Base-by-base conservation (phyloP, 441 rosid species). In the Brassica hybrid region DNA sequence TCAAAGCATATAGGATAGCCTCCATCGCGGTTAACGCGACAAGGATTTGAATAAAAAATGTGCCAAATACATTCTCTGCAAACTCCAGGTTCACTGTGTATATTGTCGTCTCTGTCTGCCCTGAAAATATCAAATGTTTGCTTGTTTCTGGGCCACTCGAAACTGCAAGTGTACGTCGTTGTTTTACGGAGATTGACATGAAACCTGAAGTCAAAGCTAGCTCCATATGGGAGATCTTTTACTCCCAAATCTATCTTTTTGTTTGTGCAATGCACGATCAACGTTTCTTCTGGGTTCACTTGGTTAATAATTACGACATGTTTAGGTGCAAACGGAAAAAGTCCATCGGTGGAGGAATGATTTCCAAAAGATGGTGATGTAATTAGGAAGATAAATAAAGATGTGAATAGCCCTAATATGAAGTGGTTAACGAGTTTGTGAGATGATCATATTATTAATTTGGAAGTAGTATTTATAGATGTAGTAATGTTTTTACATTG, bases 31-130 rank as follows among this genome's bases (percentile, higher is more conserved):
- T 67, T 73, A 19, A 32, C 54, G 14, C 65, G 71, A 56, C 77
- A 65, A 34, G 71, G 41, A 1, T 17, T 56, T 65, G 56, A 41
- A 19, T 74, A 64, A 23, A 4, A 52, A 14, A 73, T 73, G 18
- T 52, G 11, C 76, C 76, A 64, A 73, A 64, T 52, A 73, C 71
- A 74, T 65, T 36, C 71, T 56, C 18, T 74, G 41, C 77, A 74
- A 1, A 65, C 6, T 54, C 43, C 71, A 74, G n/a, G 21, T 14
- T 10, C 1, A 56, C 65, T 74, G 7, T 0, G 0, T 65, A 19
- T 4, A 14, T 0, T 57, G 23, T 65, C 72, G 2, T 65, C 72
- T 65, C 71, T 66, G 38, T 74, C 43, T 0, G 6, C 19, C 14
- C 72, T 65, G 32, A 74, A 74, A 3, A 56, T 74, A 38, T 65